Base-by-base conservation (phyloP, 768 basidiomycete genomes). In the Mycena belliarum region DNA sequence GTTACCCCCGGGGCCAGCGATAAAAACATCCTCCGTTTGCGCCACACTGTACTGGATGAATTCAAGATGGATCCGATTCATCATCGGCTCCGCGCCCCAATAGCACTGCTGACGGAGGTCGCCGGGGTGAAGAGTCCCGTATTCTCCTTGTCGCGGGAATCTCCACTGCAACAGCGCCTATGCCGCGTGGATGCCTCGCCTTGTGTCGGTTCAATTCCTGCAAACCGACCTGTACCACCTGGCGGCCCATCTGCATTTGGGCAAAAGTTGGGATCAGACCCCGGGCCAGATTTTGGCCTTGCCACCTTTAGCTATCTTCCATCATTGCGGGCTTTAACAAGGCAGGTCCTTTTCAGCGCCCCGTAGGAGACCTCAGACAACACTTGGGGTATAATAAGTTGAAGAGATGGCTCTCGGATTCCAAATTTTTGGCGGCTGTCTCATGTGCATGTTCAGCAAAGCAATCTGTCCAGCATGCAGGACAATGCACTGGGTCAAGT, bases 371-470 rank as follows among this genome's bases (percentile, higher is more conserved):
- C 28, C 1, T 6, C 29, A 21, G 20, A 4, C 8, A 37, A 37
- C 12, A 5, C 21, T 20, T 12, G 20, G 21, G 14, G 40, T 10
- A 14, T 9, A 24, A 44, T 44, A 24, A 44, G 14, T 44, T 16
- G 6, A 15, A 4, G 43, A 25, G 16, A 35, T 37, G 47, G 6
- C 20, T 54, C 25, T 4, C 32, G 42, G 18, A 41, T 23, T 47
- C 28, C 45, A 1, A 33, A 26, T 16, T 4, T 20, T 21, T 53
- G 16, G 18, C 12, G 7, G 1, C 43, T 11, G 14, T 21, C 42
- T 54, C 33, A 54, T 54, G 52, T 54, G 52, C 26, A 12, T 38
- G 21, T 54, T 54, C 20, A 3, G 38, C 35, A 54, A 47, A 44
- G 52, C 44, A 10, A 1, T 46, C 16, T 54, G 52, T 23, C 52